Percentiles rank a stretch among this genome's conserved stretches.
These are phyloP conservation scores for Triadica sebifera DNA, from an alignment of 345 rosid species.

Conservation along the genomic window DNA sequence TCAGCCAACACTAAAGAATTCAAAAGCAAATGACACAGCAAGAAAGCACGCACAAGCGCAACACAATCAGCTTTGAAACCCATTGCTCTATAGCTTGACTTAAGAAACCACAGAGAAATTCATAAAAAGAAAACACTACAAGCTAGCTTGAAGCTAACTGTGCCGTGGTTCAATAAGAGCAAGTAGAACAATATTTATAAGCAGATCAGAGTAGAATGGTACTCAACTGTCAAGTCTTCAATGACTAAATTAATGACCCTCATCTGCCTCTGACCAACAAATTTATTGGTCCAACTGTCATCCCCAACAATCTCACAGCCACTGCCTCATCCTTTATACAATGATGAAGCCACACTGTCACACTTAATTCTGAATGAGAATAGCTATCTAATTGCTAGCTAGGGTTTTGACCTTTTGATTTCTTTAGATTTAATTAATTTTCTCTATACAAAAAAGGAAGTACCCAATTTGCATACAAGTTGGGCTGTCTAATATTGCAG, in stretches of 20 bases:
- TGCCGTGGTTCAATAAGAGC: slow-evolving; percentile 7
- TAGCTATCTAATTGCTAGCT: not conserved
- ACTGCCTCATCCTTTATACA: no score
- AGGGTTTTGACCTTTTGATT: not conserved
- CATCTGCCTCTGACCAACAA: slow-evolving; percentile 41
- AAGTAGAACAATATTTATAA: slow-evolving; percentile 9
- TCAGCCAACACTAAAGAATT: slow-evolving; percentile 36
- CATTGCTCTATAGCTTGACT: slow-evolving; percentile 38
- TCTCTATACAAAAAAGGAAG: not conserved
- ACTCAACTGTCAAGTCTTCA: slow-evolving; percentile 32
- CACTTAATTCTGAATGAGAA: no score
- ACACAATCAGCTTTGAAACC: slow-evolving; percentile 24
- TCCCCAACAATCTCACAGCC: not conserved
- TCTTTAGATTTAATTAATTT: not conserved
- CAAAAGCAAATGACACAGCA: slow-evolving; percentile 38
- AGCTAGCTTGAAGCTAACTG: slow-evolving; percentile 20
- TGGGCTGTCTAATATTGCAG: not conserved
- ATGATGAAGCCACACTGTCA: no score
- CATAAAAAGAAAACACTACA: no score
- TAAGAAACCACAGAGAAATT: slow-evolving; percentile 9
- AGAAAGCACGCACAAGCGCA: slow-evolving; percentile 33
- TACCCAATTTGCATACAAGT: not conserved
- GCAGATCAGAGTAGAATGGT: not conserved
- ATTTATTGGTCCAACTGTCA: slow-evolving; percentile 60
- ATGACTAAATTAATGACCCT: slow-evolving; percentile 63